Evolutionary conservation across 1,139 yeast species (phyloP).

Genomic region (Hemisphaericaspora xylofermentans): DNA sequence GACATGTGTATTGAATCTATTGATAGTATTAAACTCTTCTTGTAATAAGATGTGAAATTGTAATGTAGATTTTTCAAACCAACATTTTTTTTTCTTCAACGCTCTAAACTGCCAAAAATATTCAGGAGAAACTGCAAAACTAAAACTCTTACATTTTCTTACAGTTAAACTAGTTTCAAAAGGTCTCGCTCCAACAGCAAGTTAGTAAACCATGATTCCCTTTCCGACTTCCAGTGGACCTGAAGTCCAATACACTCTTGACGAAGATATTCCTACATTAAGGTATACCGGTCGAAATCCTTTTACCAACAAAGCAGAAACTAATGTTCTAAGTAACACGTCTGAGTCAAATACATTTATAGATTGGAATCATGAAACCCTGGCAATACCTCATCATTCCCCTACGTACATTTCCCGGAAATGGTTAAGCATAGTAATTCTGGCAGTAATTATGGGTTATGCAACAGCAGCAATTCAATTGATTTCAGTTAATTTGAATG

Average conservation of each 20-base stretch:
- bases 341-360: slow-evolving; percentile 37
- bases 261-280: slow-evolving; percentile 14
- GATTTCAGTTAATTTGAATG: slow-evolving; percentile 61
- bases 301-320: slow-evolving; percentile 1
- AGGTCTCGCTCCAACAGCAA: background rate
- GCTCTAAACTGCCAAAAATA: background rate
- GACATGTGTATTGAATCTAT: slow-evolving; percentile 25
- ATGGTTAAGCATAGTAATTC: slow-evolving; percentile 60
- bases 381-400: slow-evolving; percentile 15
- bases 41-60: background rate
- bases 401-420: slow-evolving; percentile 20
- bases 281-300: slow-evolving; percentile 2
- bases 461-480: slow-evolving; percentile 61
- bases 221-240: slow-evolving; percentile 1
- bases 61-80: background rate
- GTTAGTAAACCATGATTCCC: background rate
- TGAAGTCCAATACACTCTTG: slow-evolving; percentile 4
- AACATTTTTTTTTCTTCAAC: background rate
- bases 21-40: background rate
- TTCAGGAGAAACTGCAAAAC: background rate
- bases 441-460: slow-evolving; percentile 59
- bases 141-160: background rate
- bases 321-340: slow-evolving; percentile 7
- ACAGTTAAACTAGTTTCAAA: background rate
- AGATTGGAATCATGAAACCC: slow-evolving; percentile 32